phyloP scores from a whole-genome alignment of 1,284 basidiomycete genomes.

The Leccinum huronense region DNA sequence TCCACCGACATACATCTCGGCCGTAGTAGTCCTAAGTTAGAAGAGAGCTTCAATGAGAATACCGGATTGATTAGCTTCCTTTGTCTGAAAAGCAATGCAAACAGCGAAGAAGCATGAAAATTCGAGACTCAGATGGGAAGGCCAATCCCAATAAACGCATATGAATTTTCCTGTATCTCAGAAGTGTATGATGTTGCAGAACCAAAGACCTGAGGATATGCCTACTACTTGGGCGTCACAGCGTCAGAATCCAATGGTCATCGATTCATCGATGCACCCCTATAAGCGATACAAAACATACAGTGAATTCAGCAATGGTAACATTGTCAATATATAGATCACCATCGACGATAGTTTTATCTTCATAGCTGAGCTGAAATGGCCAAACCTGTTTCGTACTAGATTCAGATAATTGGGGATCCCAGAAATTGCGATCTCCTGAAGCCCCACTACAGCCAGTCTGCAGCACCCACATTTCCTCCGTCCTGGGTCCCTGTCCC shows the following conservation, averaged over 20 bases:
- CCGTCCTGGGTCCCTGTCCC: too few relatives aligned
- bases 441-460: too few relatives aligned
- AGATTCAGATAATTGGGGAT: too few relatives aligned
- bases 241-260: background rate
- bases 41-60: background rate
- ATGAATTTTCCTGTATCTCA: background rate
- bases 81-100: background rate
- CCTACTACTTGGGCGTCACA: background rate
- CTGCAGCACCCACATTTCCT: too few relatives aligned
- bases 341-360: too few relatives aligned
- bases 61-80: background rate
- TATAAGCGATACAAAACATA: background rate
- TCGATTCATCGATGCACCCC: too few relatives aligned
- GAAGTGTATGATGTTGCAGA: background rate
- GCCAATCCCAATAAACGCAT: background rate
- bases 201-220: background rate
- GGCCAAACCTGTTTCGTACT: too few relatives aligned
- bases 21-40: background rate
- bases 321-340: too few relatives aligned
- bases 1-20: background rate
- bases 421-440: too few relatives aligned
- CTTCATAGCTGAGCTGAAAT: too few relatives aligned
- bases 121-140: background rate
- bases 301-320: too few relatives aligned
- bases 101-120: background rate